phyloP scores from a whole-genome alignment of 2,329 filamentous ascomycete species.

The Aphanoascus verrucosus region DNA sequence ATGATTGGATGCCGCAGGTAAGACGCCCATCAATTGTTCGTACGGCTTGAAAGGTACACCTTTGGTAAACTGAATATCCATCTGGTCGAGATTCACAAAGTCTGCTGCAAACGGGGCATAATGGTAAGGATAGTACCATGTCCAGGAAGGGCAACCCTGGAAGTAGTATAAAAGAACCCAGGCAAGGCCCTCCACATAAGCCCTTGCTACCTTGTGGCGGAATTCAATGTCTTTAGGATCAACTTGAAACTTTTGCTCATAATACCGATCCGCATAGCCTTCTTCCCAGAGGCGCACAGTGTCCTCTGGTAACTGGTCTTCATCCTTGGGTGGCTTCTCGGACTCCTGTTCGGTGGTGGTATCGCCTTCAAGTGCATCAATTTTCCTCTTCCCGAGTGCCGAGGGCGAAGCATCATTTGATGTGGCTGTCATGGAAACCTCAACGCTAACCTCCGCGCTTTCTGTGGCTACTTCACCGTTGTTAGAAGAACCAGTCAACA shows the following conservation, averaged over 20 bases:
- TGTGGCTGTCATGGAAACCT: slow-evolving; percentile 20
- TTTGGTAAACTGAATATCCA: slow-evolving; percentile 72
- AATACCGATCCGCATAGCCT: slow-evolving; percentile 90
- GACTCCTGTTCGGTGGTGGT: slow-evolving; percentile 48
- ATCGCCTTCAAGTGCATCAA: slow-evolving; percentile 49
- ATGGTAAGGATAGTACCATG: slow-evolving; percentile 98
- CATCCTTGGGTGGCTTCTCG: slow-evolving; percentile 44
- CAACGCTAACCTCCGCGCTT: slow-evolving; percentile 21
- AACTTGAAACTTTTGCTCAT: slow-evolving; percentile 89
- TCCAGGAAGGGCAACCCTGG: slow-evolving; percentile 96
- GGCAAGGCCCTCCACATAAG: slow-evolving; percentile 88
- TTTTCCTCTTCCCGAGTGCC: slow-evolving; percentile 50
- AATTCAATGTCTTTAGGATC: slow-evolving; percentile 73
- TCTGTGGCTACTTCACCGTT: slow-evolving; percentile 11
- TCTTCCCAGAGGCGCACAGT: slow-evolving; percentile 88
- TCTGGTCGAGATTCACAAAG: slow-evolving; percentile 70
- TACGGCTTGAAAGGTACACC: slow-evolving; percentile 82
- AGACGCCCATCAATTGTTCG: slow-evolving; percentile 95
- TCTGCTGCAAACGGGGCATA: slow-evolving; percentile 96
- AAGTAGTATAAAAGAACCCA: slow-evolving; percentile 98
- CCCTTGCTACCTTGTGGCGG: slow-evolving; percentile 72
- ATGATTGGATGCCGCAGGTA: slow-evolving; percentile 86
- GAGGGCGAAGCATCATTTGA: slow-evolving; percentile 22
- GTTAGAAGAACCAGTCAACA: slow-evolving; percentile 42
- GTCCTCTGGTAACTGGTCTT: slow-evolving; percentile 60